phyloP scores from a whole-genome alignment of 2,329 filamentous ascomycete species.

The Boeremia lycopersici region DNA sequence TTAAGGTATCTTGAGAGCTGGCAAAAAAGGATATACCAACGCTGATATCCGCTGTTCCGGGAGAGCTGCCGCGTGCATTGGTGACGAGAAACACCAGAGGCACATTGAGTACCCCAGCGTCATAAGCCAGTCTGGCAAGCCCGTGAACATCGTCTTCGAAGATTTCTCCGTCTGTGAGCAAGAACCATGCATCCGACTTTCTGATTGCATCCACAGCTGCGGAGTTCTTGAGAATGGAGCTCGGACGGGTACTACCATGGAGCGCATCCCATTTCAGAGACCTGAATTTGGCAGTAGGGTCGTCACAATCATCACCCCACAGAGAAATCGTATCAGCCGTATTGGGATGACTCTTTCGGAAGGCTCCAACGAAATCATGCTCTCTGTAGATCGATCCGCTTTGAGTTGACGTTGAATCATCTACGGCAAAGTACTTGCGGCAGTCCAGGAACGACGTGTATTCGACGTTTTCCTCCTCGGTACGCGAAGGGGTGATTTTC shows the following conservation, averaged over 20 bases:
- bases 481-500: slow-evolving; percentile 19
- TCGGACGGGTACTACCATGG: slow-evolving; percentile 27
- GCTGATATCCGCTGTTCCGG: slow-evolving; percentile 36
- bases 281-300: slow-evolving; percentile 17
- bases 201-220: slow-evolving; percentile 26
- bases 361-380: slow-evolving; percentile 23
- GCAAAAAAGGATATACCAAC: slow-evolving; percentile 45
- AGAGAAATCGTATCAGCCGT: slow-evolving; percentile 22
- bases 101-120: slow-evolving; percentile 23
- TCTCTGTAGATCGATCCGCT: slow-evolving; percentile 25
- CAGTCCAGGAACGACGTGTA: slow-evolving; percentile 19
- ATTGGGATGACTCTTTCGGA: slow-evolving; percentile 16
- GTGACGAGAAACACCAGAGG: slow-evolving; percentile 36
- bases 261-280: slow-evolving; percentile 19
- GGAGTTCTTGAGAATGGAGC: slow-evolving; percentile 25
- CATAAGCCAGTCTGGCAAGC: slow-evolving; percentile 28
- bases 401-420: slow-evolving; percentile 39
- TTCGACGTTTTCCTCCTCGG: slow-evolving; percentile 12
- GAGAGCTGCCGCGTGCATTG: slow-evolving; percentile 20
- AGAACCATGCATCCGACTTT: slow-evolving; percentile 38
- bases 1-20: slow-evolving; percentile 35
- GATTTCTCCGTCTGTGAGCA: slow-evolving; percentile 43
- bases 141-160: slow-evolving; percentile 24
- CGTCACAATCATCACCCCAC: slow-evolving; percentile 29
- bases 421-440: slow-evolving; percentile 42